phyloP scores from a whole-genome alignment of 352 stramenopile species.

The Globisporangium acanthophoron region DNA sequence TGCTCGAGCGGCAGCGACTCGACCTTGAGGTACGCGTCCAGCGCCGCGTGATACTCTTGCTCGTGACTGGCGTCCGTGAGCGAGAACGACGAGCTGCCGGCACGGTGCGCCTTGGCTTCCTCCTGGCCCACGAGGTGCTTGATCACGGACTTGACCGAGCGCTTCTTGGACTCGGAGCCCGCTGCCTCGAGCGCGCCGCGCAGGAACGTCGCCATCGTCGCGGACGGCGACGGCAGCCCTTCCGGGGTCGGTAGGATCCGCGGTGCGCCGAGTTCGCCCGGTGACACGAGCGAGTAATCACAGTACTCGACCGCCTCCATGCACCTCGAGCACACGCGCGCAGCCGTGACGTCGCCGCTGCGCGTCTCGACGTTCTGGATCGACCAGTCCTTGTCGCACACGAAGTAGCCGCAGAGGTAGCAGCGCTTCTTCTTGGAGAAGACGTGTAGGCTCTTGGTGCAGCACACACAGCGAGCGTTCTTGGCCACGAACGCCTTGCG shows the following conservation, averaged over 20 bases:
- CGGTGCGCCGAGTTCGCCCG: slow-evolving; percentile 18
- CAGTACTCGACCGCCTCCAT: slow-evolving; percentile 46
- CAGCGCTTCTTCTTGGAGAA: slow-evolving; percentile 30
- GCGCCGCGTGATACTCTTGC: slow-evolving; percentile 10
- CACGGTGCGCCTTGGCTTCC: slow-evolving; percentile 9
- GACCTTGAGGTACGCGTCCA: slow-evolving; percentile 8
- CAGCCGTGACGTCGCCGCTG: slow-evolving; percentile 23
- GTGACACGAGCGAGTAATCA: slow-evolving; percentile 41
- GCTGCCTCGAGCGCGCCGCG: slow-evolving; percentile 18
- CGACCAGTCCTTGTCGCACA: slow-evolving; percentile 33
- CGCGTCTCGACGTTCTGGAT: slow-evolving; percentile 26
- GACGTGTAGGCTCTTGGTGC: slow-evolving; percentile 36
- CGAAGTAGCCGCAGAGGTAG: slow-evolving; percentile 29
- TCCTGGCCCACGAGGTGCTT: slow-evolving; percentile 49
- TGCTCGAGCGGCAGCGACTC: slow-evolving; percentile 21
- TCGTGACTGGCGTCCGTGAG: slow-evolving; percentile 9
- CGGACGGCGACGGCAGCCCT: background rate
- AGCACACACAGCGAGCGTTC: slow-evolving; percentile 56
- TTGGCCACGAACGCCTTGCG: slow-evolving; percentile 31
- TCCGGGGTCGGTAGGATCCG: slow-evolving; percentile 11
- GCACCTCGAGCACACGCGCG: slow-evolving; percentile 44
- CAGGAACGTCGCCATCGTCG: slow-evolving; percentile 15
- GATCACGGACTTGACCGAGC: slow-evolving; percentile 54
- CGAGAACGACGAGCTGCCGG: slow-evolving; percentile 3
- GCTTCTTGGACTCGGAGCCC: slow-evolving; percentile 17